phyloP scores from a whole-genome alignment of 106 monocot genomes.

The Alisma plantagoaquatica region DNA sequence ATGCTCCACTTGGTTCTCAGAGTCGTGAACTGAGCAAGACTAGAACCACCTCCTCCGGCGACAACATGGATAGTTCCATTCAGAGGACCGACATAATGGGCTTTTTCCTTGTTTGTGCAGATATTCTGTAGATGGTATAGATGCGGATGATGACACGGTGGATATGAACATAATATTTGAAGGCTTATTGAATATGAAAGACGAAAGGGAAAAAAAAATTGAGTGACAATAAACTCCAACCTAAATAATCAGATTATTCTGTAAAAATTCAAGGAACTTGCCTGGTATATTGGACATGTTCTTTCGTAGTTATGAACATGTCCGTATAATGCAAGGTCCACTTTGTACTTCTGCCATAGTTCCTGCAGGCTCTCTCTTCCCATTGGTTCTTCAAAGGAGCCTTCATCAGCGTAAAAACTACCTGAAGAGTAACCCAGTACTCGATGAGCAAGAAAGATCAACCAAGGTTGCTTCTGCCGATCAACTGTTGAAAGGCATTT shows the following conservation, averaged over 20 bases:
- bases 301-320: constrained; percentile 93
- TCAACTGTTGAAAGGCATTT: constrained; percentile 70
- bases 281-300: constrained; percentile 92
- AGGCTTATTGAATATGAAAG: too few relatives aligned
- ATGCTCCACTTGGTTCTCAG: constrained; percentile 51
- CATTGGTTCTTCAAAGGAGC: constrained; percentile 88
- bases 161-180: too few relatives aligned
- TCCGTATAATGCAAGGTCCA: constrained; percentile 84
- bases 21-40: constrained; percentile 38
- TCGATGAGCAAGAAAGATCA: constrained; percentile 76
- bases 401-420: constrained; percentile 39
- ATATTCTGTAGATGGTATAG: constrained; percentile 19
- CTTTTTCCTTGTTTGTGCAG: constrained; percentile 13
- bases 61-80: constrained; percentile 84
- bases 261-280: too few relatives aligned
- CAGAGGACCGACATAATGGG: constrained; percentile 50
- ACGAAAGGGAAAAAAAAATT: too few relatives aligned
- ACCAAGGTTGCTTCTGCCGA: constrained; percentile 87
- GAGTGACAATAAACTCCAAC: too few relatives aligned
- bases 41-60: constrained; percentile 70
- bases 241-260: too few relatives aligned
- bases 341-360: constrained; percentile 88
- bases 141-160: too few relatives aligned
- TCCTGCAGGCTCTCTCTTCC: constrained; percentile 84
- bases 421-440: constrained; percentile 78